A percentile compares a stretch with the other conserved stretches of the same genome.
Evolutionary conservation across 73 alveolate species (phyloP).

Genomic region (Blepharisma japonicum): DNA sequence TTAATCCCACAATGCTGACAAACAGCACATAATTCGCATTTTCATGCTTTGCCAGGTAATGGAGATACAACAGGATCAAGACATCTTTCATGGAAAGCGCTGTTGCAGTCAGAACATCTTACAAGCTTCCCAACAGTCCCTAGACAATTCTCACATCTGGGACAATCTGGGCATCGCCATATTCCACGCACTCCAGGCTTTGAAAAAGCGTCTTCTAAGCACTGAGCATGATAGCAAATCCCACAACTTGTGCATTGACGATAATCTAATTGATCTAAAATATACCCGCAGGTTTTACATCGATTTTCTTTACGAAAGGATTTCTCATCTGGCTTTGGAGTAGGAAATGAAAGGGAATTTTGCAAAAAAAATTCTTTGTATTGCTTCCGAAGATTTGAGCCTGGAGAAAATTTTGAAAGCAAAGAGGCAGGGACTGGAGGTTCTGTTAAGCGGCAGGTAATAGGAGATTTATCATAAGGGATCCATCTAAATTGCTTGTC

Average conservation of each 20-base stretch:
- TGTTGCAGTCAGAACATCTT: slow-evolving; percentile 47
- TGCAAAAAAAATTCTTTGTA: slow-evolving; percentile 1
- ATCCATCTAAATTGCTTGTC: slow-evolving; percentile 26
- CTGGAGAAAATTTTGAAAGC: not conserved
- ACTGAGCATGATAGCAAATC: slow-evolving; percentile 27
- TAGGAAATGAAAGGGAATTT: not conserved
- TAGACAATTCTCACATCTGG: slow-evolving; percentile 59
- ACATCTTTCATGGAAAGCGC: slow-evolving; percentile 52
- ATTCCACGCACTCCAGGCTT: not conserved
- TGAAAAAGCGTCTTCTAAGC: not conserved
- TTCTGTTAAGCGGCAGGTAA: slow-evolving; percentile 10
- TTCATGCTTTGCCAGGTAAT: slow-evolving; percentile 32
- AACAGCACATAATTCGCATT: slow-evolving; percentile 59
- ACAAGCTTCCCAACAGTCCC: slow-evolving; percentile 38
- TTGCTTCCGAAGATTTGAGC: not conserved
- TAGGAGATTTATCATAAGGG: not conserved
- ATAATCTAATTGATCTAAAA: slow-evolving; percentile 4
- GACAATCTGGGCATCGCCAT: slow-evolving; percentile 65
- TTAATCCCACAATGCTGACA: slow-evolving; percentile 55
- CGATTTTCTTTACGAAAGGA: not conserved
- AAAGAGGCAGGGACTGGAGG: slow-evolving; percentile 40
- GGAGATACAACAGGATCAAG: slow-evolving; percentile 39
- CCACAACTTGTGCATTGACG: slow-evolving; percentile 3
- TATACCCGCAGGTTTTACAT: slow-evolving; percentile 26
- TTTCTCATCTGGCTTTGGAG: not conserved